Conservation (phyloP, 2,329 filamentous ascomycete species). For the Colletotrichum sp. region DNA sequence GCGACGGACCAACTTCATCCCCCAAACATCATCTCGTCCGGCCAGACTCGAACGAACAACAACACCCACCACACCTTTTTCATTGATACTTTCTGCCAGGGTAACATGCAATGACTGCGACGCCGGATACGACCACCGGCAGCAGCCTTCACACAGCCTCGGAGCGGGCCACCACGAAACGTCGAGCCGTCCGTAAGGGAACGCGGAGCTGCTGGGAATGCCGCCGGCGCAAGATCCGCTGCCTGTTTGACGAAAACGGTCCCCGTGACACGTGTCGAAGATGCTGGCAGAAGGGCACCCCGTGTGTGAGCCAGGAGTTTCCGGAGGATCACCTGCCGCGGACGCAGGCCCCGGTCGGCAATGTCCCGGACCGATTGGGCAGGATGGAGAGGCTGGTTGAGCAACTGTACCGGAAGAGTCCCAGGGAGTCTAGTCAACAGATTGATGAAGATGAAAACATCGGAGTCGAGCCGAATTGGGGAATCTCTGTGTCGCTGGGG, state of each 20-base stretch:
- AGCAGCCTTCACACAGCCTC: neutral
- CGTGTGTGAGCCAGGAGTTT: constrained; percentile 54
- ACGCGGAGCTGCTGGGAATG: constrained; percentile 65
- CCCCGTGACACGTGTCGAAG: constrained; percentile 44
- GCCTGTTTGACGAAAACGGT: constrained; percentile 42
- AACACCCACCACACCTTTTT: neutral
- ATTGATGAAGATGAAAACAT: rapidly evolving
- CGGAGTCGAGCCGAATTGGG: neutral
- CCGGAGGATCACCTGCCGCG: constrained; percentile 32
- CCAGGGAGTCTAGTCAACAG: neutral
- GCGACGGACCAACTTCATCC: neutral
- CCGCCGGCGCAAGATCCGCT: constrained; percentile 59
- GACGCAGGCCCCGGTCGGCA: neutral
- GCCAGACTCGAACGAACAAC: neutral
- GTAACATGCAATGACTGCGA: neutral
- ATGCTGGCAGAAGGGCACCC: constrained; percentile 47
- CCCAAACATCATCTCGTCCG: neutral
- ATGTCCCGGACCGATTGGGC: constrained; percentile 30
- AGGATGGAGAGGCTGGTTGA: constrained; percentile 41
- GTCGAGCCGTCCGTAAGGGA: constrained; percentile 54
- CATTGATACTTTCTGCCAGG: neutral
- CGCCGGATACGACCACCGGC: neutral
- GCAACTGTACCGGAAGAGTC: constrained; percentile 22
- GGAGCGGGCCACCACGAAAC: constrained; percentile 26
- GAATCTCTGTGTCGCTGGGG: neutral